These are phyloP conservation scores for Collybia sp. DNA, from an alignment of 768 basidiomycete genomes.

Conservation along the genomic window DNA sequence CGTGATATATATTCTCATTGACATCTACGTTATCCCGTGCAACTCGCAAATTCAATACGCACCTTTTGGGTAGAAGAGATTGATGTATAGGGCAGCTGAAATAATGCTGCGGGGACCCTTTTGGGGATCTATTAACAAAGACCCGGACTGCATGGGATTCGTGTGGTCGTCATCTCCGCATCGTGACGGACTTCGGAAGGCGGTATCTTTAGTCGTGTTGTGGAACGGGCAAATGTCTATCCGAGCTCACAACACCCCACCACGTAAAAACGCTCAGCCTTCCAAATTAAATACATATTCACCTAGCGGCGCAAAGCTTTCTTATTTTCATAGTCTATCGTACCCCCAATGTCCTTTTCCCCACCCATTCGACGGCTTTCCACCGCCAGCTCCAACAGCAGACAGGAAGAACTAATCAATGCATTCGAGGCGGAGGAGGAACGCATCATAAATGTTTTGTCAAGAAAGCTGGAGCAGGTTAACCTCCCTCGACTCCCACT, in stretches of 20 bases:
- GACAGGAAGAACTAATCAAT: conserved; percentile 78
- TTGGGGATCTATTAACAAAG: neutral
- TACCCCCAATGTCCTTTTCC: conserved; percentile 34
- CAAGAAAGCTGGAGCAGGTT: conserved; percentile 82
- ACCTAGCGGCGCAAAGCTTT: neutral
- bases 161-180: conserved; percentile 1
- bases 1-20: too few species aligned
- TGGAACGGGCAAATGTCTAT: too few species aligned
- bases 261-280: conserved; percentile 16
- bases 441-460: conserved; percentile 78
- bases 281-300: neutral
- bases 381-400: conserved; percentile 45
- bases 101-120: neutral
- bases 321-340: neutral
- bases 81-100: too few species aligned
- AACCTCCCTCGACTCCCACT: conserved; percentile 8
- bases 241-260: neutral
- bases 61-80: too few species aligned
- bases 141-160: neutral
- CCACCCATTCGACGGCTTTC: conserved; percentile 61
- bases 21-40: too few species aligned
- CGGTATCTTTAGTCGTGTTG: too few species aligned
- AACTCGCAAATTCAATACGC: too few species aligned
- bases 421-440: conserved; percentile 90
- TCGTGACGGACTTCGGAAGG: too few species aligned